Evolutionary conservation across 169 alveolate species (phyloP).

Genomic region (Plasmodium inui): DNA sequence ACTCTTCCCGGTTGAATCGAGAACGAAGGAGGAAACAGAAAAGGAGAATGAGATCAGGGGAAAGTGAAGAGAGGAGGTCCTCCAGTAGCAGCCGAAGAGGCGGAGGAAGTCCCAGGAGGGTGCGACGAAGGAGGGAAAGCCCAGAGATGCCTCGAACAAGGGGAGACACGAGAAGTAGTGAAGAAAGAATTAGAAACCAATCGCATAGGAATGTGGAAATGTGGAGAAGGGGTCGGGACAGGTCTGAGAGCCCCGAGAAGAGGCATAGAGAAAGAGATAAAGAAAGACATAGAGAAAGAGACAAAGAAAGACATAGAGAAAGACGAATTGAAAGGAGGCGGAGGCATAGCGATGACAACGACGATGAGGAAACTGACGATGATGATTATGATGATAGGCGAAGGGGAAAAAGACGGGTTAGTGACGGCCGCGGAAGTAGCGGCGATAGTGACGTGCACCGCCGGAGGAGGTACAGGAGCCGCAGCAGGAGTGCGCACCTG

Average conservation of each 20-base stretch:
- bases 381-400: neutral
- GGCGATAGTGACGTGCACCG: neutral
- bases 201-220: constrained; percentile 29
- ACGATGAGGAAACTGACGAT: neutral
- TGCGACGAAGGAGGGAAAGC: neutral
- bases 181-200: constrained; percentile 14
- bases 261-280: neutral
- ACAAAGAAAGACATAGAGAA: neutral
- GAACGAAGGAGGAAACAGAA: neutral
- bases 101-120: neutral
- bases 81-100: constrained; percentile 7
- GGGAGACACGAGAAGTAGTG: neutral
- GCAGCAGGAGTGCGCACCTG: neutral
- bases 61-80: neutral
- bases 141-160: neutral
- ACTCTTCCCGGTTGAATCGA: neutral
- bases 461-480: neutral
- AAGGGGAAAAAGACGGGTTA: neutral
- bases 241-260: neutral
- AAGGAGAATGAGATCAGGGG: neutral
- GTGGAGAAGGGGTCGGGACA: constrained; percentile 30
- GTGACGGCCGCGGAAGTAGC: neutral
- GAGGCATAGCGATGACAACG: neutral
- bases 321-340: constrained; percentile 4
- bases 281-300: neutral